Conservation (phyloP, 2,329 filamentous ascomycete genomes). For the Neofusicoccum kwambonambiense region DNA sequence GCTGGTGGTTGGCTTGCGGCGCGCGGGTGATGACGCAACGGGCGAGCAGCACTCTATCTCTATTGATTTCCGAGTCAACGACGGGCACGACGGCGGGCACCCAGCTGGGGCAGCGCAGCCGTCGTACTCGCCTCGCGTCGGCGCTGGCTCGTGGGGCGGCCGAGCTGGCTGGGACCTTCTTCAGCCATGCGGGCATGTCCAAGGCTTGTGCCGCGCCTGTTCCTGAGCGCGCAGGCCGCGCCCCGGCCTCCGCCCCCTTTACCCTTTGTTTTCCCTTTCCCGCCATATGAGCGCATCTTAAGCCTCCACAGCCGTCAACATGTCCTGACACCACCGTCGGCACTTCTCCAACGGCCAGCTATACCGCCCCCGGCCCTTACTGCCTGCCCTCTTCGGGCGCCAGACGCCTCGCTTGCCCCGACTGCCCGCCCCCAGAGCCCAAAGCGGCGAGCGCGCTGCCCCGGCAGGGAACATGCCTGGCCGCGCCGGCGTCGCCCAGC, state of each 20-base stretch:
- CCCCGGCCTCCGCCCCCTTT: not conserved
- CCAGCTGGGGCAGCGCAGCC: not conserved
- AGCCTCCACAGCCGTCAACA: constrained; percentile 11
- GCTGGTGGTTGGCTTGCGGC: not conserved
- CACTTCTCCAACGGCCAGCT: not conserved
- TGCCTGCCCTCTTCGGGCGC: not conserved
- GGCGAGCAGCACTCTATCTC: not conserved
- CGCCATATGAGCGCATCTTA: constrained; percentile 11
- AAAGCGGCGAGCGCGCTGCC: not conserved
- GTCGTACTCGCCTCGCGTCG: not conserved
- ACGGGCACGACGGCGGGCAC: not conserved
- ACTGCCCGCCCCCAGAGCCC: not conserved
- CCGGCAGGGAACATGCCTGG: constrained; percentile 2
- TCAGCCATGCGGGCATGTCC: too few species aligned
- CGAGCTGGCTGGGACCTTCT: too few species aligned
- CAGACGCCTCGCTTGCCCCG: not conserved
- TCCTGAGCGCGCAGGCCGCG: not conserved
- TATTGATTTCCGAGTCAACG: too few species aligned
- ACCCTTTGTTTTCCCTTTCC: not conserved
- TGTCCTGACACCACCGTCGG: constrained; percentile 1
- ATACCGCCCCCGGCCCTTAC: not conserved
- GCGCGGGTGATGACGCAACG: not conserved
- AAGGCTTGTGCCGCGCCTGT: not conserved
- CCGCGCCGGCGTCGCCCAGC: not conserved
- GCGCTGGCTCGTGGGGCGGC: too few species aligned